phyloP scores from a whole-genome alignment of 352 stramenopile genomes.

The Aphanomyces stellatus region DNA sequence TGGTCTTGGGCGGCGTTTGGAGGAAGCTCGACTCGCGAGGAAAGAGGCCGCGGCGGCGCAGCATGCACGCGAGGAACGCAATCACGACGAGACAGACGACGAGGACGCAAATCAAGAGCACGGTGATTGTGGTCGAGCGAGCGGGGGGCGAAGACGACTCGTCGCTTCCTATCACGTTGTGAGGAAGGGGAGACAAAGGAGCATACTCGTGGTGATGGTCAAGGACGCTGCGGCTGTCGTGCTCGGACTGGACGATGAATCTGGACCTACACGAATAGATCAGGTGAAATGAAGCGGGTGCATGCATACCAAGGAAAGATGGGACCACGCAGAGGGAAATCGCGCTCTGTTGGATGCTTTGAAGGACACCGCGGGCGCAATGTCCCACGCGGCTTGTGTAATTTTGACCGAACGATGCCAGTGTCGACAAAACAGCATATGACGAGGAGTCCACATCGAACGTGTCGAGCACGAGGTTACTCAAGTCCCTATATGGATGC shows the following conservation, averaged over 20 bases:
- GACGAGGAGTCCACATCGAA: neutral
- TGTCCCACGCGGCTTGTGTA: neutral
- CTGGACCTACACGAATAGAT: no score
- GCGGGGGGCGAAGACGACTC: neutral
- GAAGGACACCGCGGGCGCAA: neutral
- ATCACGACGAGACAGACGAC: neutral
- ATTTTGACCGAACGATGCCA: conserved; percentile 1
- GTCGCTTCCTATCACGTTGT: neutral
- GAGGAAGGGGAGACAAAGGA: neutral
- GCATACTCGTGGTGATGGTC: neutral
- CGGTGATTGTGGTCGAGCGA: neutral
- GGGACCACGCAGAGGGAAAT: neutral
- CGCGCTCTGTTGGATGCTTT: neutral
- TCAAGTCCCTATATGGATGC: conserved; percentile 3
- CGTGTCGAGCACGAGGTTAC: neutral
- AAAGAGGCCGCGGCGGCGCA: neutral
- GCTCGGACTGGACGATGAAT: no score
- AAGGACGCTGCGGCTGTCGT: no score
- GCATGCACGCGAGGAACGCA: neutral
- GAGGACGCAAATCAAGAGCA: neutral
- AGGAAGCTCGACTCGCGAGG: neutral
- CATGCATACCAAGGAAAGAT: no score
- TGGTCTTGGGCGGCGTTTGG: neutral
- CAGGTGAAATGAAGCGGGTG: no score
- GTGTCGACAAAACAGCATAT: neutral